Conservation (phyloP, 108 stramenopile species). For the Nitzschia palea region DNA sequence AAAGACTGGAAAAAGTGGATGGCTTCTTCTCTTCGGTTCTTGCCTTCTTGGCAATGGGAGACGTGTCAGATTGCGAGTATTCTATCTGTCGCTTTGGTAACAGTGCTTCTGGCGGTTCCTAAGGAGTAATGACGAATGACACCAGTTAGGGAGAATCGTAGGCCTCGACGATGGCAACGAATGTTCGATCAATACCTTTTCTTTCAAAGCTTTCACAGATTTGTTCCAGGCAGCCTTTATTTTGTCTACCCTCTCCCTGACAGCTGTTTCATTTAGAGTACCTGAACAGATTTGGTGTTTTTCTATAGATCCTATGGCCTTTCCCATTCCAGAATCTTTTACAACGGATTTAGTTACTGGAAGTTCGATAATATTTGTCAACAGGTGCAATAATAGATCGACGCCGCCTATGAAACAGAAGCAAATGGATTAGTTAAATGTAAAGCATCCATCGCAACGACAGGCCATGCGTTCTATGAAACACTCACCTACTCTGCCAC, state of each 20-base stretch:
- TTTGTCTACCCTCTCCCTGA: conserved; percentile 56
- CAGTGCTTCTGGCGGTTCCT: not conserved
- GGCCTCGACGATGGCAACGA: not conserved
- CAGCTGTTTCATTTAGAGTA: conserved; percentile 67
- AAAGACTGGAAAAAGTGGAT: conserved; percentile 57
- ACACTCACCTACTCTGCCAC: conserved; percentile 59
- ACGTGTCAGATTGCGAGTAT: not conserved
- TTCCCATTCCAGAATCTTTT: conserved; percentile 73
- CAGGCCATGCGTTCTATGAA: too few species aligned
- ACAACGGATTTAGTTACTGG: conserved; percentile 84
- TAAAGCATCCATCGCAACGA: too few species aligned
- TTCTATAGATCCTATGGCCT: conserved; percentile 73
- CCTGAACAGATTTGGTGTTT: conserved; percentile 75
- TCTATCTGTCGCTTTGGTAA: conserved; percentile 20
- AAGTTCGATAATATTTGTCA: conserved; percentile 63
- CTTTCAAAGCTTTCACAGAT: conserved; percentile 72
- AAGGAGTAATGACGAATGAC: not conserved
- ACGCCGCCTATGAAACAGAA: conserved; percentile 49
- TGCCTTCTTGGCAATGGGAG: conserved; percentile 27
- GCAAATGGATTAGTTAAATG: not conserved
- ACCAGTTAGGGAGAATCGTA: not conserved
- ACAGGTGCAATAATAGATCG: conserved; percentile 77
- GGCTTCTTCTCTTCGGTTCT: conserved; percentile 36
- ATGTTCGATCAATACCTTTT: conserved; percentile 11
- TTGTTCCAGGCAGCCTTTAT: conserved; percentile 80